Conservation (phyloP, 1,284 basidiomycete genomes). For the Lignosus rhinocerotis region DNA sequence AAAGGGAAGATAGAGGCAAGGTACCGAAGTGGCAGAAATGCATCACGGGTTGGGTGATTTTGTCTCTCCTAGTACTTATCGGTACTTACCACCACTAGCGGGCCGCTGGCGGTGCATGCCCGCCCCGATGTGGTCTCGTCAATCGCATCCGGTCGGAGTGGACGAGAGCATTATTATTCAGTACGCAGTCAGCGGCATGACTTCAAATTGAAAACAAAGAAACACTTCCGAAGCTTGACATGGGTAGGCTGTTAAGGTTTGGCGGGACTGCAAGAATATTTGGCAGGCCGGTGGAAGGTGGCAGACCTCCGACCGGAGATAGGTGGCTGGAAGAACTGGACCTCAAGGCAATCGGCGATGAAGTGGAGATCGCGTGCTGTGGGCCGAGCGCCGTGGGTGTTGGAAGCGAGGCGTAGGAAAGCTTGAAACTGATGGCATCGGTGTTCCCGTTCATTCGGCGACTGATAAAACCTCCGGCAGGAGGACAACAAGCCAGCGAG, state of each 20-base stretch:
- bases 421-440: slow-evolving; percentile 26
- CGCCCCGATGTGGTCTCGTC: background rate
- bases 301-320: slow-evolving; percentile 15
- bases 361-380: slow-evolving; percentile 11
- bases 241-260: background rate
- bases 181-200: background rate
- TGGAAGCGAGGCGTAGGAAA: slow-evolving; percentile 7
- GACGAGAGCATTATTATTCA: background rate
- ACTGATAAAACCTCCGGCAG: background rate
- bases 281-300: background rate
- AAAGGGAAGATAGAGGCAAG: background rate
- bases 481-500: background rate
- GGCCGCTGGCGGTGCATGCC: too few species aligned
- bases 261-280: background rate
- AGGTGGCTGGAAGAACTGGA: background rate
- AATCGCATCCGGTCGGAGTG: slow-evolving; percentile 2
- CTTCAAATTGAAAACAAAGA: background rate
- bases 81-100: background rate
- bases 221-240: background rate
- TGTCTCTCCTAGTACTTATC: background rate
- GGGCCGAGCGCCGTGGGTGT: slow-evolving; percentile 16
- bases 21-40: background rate
- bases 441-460: background rate
- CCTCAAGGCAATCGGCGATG: slow-evolving; percentile 10
- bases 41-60: background rate